Base-by-base conservation (phyloP, 192 early-diverging fungal genomes). In the Diversispora epigaea region DNA sequence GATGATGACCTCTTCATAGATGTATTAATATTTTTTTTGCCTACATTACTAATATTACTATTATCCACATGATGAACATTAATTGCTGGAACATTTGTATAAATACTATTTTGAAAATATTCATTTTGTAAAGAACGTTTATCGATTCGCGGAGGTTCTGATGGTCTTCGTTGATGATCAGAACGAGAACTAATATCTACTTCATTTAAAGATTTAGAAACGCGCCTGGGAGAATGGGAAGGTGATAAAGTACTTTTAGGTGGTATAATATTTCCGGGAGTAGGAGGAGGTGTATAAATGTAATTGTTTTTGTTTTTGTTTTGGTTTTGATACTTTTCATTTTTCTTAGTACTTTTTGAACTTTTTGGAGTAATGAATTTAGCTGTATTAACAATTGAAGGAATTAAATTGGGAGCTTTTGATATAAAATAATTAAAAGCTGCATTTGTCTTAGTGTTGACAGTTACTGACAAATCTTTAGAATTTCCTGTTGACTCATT, bases 161-260 rank as follows among this genome's bases (percentile, higher is more conserved):
- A 73, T 43, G 71, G 71, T 17, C 71, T 55, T 6, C 71, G 22
- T 46, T 60, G 71, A 73, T 69, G 67, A 49, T 69, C 65, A 12
- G 43, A 17, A 15, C 9, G 65, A 54, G 4, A 4, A 39, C 25
- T 21, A 44, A 54, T 69, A 1, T 69, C 50, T 52, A 67, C n/a
- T 25, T 32, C 67, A 69, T 69, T 54, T 69, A 69, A 54, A 52
- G 67, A 69, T 52, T 12, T 69, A 14, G 67, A 69, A 49, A 15
- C 45, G 25, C 67, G 45, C 32, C 22, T 66, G n/a, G 1, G 55
- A 49, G 61, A 8, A 66, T 32, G 2, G 25, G 43, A 2, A 46
- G 63, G 43, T 11, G 17, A 19, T 21, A 45, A 45, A 43, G 44
- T 21, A 41, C 25, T 39, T 7, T 14, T 49, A 7, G 14, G 3